Conservation (phyloP, 2,329 filamentous ascomycete genomes). For the Davidsoniella neocaledoniae region DNA sequence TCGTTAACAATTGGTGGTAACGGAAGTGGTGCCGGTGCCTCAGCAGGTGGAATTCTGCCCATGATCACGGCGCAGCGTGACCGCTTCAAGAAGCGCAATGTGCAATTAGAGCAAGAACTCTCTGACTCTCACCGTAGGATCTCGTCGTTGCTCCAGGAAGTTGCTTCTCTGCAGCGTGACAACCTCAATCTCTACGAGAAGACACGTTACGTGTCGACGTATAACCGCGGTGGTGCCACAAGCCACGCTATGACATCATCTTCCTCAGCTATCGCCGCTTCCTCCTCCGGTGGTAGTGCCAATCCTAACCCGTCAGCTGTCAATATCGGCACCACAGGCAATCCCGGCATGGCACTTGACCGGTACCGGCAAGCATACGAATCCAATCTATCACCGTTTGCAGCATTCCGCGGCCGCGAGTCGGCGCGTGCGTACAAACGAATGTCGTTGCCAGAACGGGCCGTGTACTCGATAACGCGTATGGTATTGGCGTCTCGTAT, state of each 20-base stretch:
- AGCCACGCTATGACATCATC: conserved; percentile 34
- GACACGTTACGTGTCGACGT: conserved; percentile 87
- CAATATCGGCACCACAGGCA: conserved; percentile 36
- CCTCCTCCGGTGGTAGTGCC: conserved; percentile 19
- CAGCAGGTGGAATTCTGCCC: conserved; percentile 63
- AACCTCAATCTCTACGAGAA: conserved; percentile 96
- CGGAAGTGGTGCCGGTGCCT: conserved; percentile 24
- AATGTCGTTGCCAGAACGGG: conserved; percentile 80
- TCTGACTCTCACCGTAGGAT: conserved; percentile 69
- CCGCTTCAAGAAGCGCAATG: conserved; percentile 92
- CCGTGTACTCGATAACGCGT: conserved; percentile 78
- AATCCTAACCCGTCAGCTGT: conserved; percentile 65
- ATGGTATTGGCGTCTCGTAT: conserved; percentile 81
- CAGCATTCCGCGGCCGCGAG: conserved; percentile 87
- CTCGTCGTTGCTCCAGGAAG: conserved; percentile 74
- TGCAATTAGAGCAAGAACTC: conserved; percentile 77
- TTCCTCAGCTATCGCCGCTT: conserved; percentile 47
- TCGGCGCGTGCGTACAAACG: conserved; percentile 78
- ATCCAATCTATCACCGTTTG: conserved; percentile 87
- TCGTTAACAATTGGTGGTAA: conserved; percentile 21
- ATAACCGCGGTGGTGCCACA: conserved; percentile 44
- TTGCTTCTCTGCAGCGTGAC: conserved; percentile 84
- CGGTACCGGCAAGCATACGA: conserved; percentile 88
- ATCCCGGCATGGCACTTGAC: conserved; percentile 54
- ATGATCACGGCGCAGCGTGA: conserved; percentile 98